Conservation (phyloP, 2,329 filamentous ascomycete genomes). For the Cryphonectria radicalis region DNA sequence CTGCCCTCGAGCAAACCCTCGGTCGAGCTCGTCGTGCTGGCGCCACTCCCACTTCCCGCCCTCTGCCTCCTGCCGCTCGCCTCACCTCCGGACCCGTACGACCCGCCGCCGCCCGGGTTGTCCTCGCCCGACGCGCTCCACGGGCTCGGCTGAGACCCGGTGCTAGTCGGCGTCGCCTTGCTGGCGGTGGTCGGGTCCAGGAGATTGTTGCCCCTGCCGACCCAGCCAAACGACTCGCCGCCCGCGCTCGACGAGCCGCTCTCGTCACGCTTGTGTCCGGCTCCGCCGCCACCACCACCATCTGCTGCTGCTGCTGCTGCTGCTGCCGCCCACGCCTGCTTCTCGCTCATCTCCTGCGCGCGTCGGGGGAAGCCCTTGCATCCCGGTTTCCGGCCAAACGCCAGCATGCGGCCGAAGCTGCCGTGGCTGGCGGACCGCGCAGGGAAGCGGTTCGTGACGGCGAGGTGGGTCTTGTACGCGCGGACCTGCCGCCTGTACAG, state of each 20-base stretch:
- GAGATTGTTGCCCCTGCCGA: conserved; percentile 33
- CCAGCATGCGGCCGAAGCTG: conserved; percentile 37
- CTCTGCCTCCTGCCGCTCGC: conserved; percentile 33
- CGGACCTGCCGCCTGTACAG: conserved; percentile 72
- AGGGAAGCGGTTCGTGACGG: conserved; percentile 60
- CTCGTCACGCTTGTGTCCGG: conserved; percentile 21
- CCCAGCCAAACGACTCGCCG: conserved; percentile 32
- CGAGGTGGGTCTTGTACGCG: conserved; percentile 72
- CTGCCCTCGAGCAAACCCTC: conserved; percentile 44
- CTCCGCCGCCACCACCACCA: background rate
- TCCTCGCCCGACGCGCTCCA: conserved; percentile 22
- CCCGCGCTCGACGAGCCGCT: conserved; percentile 28
- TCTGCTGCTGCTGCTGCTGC: background rate
- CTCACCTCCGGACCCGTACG: conserved; percentile 35
- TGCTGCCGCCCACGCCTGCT: conserved; percentile 21
- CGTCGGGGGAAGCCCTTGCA: background rate
- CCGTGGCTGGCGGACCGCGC: conserved; percentile 42
- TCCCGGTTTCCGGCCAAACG: conserved; percentile 35
- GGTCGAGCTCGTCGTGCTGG: conserved; percentile 42
- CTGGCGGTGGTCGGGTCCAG: conserved; percentile 32
- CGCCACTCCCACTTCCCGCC: conserved; percentile 40
- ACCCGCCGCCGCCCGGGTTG: conserved; percentile 24
- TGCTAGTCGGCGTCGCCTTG: conserved; percentile 30
- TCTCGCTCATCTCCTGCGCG: conserved; percentile 11
- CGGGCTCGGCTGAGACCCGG: conserved; percentile 19